Evolutionary conservation across 2,329 filamentous ascomycete species (phyloP).

Genomic region (Diaporthe capsici): DNA sequence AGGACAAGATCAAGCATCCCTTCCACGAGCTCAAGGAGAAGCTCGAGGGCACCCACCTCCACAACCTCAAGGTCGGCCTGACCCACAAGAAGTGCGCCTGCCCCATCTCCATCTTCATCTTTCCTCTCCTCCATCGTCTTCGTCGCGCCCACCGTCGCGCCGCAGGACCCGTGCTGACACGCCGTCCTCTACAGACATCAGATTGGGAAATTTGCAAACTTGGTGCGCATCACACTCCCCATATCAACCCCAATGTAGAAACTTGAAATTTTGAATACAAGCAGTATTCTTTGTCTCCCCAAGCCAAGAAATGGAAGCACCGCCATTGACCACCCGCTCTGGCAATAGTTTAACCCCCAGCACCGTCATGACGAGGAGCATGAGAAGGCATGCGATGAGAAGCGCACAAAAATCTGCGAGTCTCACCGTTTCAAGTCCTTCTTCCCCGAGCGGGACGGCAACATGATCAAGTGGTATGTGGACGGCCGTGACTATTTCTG

Average conservation of each 20-base stretch:
- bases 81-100: slow-evolving; percentile 69
- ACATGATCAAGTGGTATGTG: slow-evolving; percentile 96
- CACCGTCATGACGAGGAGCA: slow-evolving; percentile 96
- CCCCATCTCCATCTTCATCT: slow-evolving; percentile 15
- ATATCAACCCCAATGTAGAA: not conserved
- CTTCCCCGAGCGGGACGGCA: slow-evolving; percentile 87
- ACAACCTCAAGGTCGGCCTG: slow-evolving; percentile 70
- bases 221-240: slow-evolving; percentile 60
- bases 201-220: slow-evolving; percentile 74
- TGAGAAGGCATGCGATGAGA: slow-evolving; percentile 85
- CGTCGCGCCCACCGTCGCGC: not conserved
- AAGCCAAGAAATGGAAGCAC: not conserved
- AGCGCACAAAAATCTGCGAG: slow-evolving; percentile 79
- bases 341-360: slow-evolving; percentile 79
- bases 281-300: not conserved
- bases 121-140: not conserved
- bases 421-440: slow-evolving; percentile 90
- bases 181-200: slow-evolving; percentile 58
- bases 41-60: slow-evolving; percentile 66
- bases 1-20: slow-evolving; percentile 65
- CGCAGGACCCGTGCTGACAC: slow-evolving; percentile 20
- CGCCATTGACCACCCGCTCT: slow-evolving; percentile 19
- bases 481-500: slow-evolving; percentile 97
- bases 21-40: slow-evolving; percentile 66
- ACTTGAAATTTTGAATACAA: not conserved